These are phyloP conservation scores for Aspergillus ochraceoroseus DNA, from an alignment of 2,329 filamentous ascomycete species.

Conservation along the genomic window DNA sequence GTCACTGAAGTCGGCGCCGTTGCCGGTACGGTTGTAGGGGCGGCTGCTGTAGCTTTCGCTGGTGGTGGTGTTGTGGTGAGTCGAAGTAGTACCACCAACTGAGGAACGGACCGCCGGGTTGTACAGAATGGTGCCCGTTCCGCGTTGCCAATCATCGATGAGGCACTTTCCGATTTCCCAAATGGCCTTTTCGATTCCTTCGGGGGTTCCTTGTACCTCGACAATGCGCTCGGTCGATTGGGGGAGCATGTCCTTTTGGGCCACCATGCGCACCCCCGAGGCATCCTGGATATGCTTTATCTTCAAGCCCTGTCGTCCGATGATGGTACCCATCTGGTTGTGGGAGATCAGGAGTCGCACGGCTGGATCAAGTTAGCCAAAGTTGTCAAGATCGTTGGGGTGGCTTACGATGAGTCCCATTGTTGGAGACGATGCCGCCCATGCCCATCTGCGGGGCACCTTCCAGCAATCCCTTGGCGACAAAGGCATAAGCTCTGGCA, in stretches of 20 bases:
- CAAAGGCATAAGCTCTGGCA: conserved; percentile 86
- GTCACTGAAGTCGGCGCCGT: conserved; percentile 96
- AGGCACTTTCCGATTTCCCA: conserved; percentile 99
- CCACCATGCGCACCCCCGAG: conserved; percentile 96
- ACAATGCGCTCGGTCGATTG: conserved; percentile 98
- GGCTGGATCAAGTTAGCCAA: conserved; percentile 51
- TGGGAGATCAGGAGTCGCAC: conserved; percentile 98
- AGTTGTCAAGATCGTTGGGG: background rate
- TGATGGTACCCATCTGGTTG: conserved; percentile 99
- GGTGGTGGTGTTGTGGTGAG: conserved; percentile 50
- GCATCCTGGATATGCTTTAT: conserved; percentile 99
- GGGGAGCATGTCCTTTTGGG: conserved; percentile 98
- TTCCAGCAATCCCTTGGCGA: conserved; percentile 84
- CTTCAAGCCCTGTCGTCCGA: conserved; percentile 91
- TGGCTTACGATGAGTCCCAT: conserved; percentile 84
- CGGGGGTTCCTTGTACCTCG: conserved; percentile 89
- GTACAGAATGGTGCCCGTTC: conserved; percentile 94
- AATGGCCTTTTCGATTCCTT: conserved; percentile 89
- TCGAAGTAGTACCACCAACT: conserved; percentile 53
- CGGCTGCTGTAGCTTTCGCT: conserved; percentile 55
- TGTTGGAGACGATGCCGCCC: conserved; percentile 81
- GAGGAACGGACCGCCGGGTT: conserved; percentile 91
- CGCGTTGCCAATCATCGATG: conserved; percentile 95
- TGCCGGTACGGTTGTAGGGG: conserved; percentile 85
- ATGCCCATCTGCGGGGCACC: conserved; percentile 93